Conservation (phyloP, 1,139 yeast genomes). For the Sugiyamaella xylanicola region DNA sequence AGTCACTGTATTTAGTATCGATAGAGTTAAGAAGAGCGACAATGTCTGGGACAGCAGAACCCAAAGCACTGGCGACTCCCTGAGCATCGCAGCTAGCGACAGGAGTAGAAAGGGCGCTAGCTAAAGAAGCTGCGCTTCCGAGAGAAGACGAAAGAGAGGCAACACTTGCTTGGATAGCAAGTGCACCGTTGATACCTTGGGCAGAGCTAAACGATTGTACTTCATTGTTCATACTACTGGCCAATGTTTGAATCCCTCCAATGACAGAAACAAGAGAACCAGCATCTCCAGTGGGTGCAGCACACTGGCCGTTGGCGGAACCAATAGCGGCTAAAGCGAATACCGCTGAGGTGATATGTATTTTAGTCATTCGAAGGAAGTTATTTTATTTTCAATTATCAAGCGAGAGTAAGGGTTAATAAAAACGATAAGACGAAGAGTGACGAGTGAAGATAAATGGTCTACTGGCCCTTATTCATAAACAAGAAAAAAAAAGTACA, state of each 20-base stretch:
- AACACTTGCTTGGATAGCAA: constrained; percentile 21
- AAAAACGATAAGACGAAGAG: not conserved
- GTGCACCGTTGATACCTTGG: constrained; percentile 27
- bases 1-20: constrained; percentile 21
- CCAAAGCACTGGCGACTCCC: constrained; percentile 15
- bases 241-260: constrained; percentile 4
- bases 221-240: constrained; percentile 21
- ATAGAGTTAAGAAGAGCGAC: constrained; percentile 20
- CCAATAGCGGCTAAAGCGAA: not conserved
- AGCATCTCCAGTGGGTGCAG: constrained; percentile 18
- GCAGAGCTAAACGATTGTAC: constrained; percentile 21
- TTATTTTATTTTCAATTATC: not conserved
- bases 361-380: not conserved
- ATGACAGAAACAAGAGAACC: constrained; percentile 14
- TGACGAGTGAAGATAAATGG: not conserved
- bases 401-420: not conserved
- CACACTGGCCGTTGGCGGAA: constrained; percentile 10
- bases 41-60: constrained; percentile 18
- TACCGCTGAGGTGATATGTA: not conserved
- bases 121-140: not conserved
- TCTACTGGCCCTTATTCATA: not conserved
- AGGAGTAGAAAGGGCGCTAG: not conserved
- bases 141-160: not conserved
- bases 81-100: not conserved
- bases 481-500: not conserved